These are phyloP conservation scores for Hypoxylon rickii DNA, from an alignment of 495 filamentous ascomycete species.

Conservation along the genomic window DNA sequence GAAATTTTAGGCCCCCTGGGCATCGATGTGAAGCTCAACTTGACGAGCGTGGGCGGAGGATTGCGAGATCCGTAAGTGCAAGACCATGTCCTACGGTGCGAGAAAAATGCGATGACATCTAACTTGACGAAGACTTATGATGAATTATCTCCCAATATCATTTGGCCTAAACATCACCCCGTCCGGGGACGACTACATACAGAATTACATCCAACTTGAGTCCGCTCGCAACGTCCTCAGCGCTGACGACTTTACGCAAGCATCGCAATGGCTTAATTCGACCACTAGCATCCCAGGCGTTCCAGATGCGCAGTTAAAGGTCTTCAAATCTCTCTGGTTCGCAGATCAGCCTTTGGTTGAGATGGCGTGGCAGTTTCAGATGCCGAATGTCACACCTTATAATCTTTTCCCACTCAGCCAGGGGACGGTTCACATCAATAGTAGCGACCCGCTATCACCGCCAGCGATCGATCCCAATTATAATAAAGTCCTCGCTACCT, in stretches of 20 bases:
- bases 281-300: not conserved
- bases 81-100: too few species aligned
- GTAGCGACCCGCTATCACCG: not conserved
- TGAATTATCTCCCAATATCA: constrained; percentile 1
- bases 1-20: not conserved
- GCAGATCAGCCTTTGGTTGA: not conserved
- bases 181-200: constrained; percentile 1
- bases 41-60: constrained; percentile 5
- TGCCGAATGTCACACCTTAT: not conserved
- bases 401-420: not conserved
- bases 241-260: not conserved
- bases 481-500: not conserved
- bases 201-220: constrained; percentile 3
- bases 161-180: not conserved
- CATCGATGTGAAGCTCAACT: not conserved
- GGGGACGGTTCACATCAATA: constrained; percentile 2
- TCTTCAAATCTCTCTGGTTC: constrained; percentile 1
- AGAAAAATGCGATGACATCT: not conserved
- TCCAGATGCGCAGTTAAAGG: not conserved
- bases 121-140: not conserved
- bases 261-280: not conserved
- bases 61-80: not conserved
- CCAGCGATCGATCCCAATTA: not conserved
- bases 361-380: constrained; percentile 6
- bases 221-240: not conserved